Conservation (phyloP, 176 grass and related monocot species). For the Lolium multiflorum region DNA sequence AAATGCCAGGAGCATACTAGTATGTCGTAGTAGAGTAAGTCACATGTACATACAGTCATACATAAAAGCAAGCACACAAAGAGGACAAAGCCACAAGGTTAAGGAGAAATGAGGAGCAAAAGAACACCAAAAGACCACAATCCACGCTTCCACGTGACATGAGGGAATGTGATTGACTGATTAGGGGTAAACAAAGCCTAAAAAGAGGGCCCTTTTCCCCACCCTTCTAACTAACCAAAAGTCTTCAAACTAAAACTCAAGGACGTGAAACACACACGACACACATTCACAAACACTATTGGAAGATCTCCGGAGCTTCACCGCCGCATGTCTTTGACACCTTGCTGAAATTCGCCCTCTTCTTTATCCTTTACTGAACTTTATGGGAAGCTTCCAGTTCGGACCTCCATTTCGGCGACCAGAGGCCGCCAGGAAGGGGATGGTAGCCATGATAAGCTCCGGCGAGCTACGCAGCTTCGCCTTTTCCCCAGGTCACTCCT, state of each 20-base stretch:
- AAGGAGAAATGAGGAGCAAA: too few species aligned
- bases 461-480: slow-evolving; percentile 12
- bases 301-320: background rate
- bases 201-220: slow-evolving; percentile 48
- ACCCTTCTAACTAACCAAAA: slow-evolving; percentile 26
- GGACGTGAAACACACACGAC: slow-evolving; percentile 32
- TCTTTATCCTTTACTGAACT: background rate
- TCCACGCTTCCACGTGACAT: slow-evolving; percentile 27
- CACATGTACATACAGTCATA: too few species aligned
- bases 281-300: slow-evolving; percentile 10
- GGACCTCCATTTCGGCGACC: too few species aligned
- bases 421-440: background rate
- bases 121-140: background rate
- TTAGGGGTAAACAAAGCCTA: slow-evolving; percentile 46
- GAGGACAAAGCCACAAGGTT: too few species aligned
- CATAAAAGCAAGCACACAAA: too few species aligned
- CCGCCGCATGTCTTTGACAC: background rate
- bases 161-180: background rate
- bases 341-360: background rate
- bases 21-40: too few species aligned
- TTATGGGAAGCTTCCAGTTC: slow-evolving; percentile 1
- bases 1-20: too few species aligned
- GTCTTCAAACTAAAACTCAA: background rate
- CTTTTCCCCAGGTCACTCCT: slow-evolving; percentile 69
- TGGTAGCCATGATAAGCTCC: background rate